phyloP scores from a whole-genome alignment of 352 stramenopile species.

The Pythium aristosporum region DNA sequence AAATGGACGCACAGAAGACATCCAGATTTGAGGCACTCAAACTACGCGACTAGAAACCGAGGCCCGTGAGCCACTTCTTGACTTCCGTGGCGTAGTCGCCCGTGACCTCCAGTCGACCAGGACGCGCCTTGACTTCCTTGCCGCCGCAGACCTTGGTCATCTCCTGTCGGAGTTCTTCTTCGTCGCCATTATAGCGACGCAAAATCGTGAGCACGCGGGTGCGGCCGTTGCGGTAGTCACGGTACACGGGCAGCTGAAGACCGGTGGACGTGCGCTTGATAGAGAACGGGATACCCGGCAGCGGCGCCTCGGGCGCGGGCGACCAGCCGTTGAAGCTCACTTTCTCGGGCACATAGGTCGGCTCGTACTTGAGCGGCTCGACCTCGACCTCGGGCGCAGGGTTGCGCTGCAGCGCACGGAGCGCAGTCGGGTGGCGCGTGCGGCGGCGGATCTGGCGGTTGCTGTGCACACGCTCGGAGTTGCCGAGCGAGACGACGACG shows the following conservation, averaged over 20 bases:
- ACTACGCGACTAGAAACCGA: conserved; percentile 60
- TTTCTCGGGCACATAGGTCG: conserved; percentile 74
- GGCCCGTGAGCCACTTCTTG: conserved; percentile 82
- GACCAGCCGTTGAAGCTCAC: conserved; percentile 90
- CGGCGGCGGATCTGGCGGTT: conserved; percentile 87
- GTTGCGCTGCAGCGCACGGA: conserved; percentile 68
- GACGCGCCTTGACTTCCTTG: conserved; percentile 66
- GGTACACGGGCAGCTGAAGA: conserved; percentile 84
- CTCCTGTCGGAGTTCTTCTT: conserved; percentile 69
- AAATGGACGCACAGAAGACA: not conserved
- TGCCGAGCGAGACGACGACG: conserved; percentile 46
- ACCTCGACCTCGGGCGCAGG: conserved; percentile 50
- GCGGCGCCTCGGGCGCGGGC: conserved; percentile 59
- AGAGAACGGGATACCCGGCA: conserved; percentile 65
- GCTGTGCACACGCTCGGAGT: conserved; percentile 67
- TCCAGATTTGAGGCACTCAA: not conserved
- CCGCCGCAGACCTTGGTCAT: conserved; percentile 86
- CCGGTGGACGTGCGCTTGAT: conserved; percentile 82
- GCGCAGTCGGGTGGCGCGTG: conserved; percentile 68
- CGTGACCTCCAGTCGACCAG: conserved; percentile 74
- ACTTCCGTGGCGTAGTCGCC: conserved; percentile 69
- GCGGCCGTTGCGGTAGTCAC: conserved; percentile 82
- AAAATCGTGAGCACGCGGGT: conserved; percentile 87
- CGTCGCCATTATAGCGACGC: conserved; percentile 77
- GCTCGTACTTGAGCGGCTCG: conserved; percentile 78